Evolutionary conservation across 345 rosid species (phyloP), one percentile per base, ranked within the genome.

Genomic region (Linum tenue): DNA sequence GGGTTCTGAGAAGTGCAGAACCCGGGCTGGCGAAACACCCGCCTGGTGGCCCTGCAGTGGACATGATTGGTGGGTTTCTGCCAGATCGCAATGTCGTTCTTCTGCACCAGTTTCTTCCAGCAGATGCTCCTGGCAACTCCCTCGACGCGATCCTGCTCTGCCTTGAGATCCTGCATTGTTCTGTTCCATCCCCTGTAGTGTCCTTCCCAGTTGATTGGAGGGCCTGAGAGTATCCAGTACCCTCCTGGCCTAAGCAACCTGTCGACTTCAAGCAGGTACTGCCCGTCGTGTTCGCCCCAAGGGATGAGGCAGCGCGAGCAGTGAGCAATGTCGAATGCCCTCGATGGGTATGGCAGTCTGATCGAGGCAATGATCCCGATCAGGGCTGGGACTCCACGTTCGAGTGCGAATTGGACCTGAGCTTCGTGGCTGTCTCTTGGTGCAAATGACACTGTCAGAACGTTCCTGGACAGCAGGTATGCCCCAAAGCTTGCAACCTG

Each of bases 401-500:
- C 98, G 2, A 90, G 81, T 14, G 98, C 98, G 39, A 92, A 92
- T 22, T 92, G 98, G 4, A 92, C 98, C 62, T 92, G 98, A 61
- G 94, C 94, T 78, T 86, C 95, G 39, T 92, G 98, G 12, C 94
- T 90, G 72, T 92, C 98, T 61, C 88, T 85, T 56, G 98, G 98
- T 22, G 98, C 98, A 78, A 92, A 90, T 51, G 98, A 92, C 85
- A 88, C 68, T 14, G 97, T 73, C 35, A 80, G 35, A 14, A 92
- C 80, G 81, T 90, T 74, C 67, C 92, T 73, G 5, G 97, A 80
- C 67, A 92, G 58, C 7, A 92, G 88, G 73, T 86, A 90, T 42
- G 97, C 98, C 71, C 98, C 97, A 82, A 85, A 90, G 62, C 98
- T 92, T n/a, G 98, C 98, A 37, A 92, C 98, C 98, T 92, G 61